Evolutionary conservation across 1,139 yeast genomes (phyloP).

Genomic region (Eremothecium gossypii): DNA sequence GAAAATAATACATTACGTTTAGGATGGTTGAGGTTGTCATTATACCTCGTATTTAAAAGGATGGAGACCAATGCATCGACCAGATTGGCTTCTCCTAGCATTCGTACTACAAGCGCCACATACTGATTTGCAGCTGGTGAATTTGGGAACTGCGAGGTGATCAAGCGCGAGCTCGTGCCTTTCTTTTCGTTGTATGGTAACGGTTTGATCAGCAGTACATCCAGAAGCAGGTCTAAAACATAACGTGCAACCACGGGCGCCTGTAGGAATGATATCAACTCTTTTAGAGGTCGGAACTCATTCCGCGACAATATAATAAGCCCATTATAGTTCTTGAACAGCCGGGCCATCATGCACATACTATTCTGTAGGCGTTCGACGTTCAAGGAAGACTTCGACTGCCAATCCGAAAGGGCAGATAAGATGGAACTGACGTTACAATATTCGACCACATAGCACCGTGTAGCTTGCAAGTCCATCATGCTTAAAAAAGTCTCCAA

Average conservation of each 20-base stretch:
- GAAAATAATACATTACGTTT: constrained; percentile 32
- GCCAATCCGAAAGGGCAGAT: constrained; percentile 55
- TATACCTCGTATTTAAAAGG: constrained; percentile 26
- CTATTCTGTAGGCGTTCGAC: constrained; percentile 51
- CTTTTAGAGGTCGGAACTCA: constrained; percentile 47
- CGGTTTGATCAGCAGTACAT: constrained; percentile 52
- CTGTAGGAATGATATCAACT: constrained; percentile 52
- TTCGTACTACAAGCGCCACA: constrained; percentile 46
- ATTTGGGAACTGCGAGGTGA: constrained; percentile 27
- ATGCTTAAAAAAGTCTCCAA: constrained; percentile 49
- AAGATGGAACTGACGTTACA: constrained; percentile 55
- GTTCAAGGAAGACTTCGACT: constrained; percentile 37
- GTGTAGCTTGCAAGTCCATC: constrained; percentile 50
- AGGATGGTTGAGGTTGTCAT: constrained; percentile 33
- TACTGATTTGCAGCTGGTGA: constrained; percentile 44
- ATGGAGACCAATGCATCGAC: constrained; percentile 41
- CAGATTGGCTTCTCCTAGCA: constrained; percentile 50
- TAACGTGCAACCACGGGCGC: constrained; percentile 53
- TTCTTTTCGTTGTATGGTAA: constrained; percentile 42
- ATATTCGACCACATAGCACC: constrained; percentile 49
- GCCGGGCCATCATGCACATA: constrained; percentile 50
- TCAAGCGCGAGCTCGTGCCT: constrained; percentile 15
- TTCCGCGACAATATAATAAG: constrained; percentile 55
- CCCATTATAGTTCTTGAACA: constrained; percentile 74
- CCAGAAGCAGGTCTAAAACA: constrained; percentile 62